Evolutionary conservation across 208 protist genomes (phyloP), one percentile per base, ranked within the genome.

Genomic region (Naegleria lovaniensis): DNA sequence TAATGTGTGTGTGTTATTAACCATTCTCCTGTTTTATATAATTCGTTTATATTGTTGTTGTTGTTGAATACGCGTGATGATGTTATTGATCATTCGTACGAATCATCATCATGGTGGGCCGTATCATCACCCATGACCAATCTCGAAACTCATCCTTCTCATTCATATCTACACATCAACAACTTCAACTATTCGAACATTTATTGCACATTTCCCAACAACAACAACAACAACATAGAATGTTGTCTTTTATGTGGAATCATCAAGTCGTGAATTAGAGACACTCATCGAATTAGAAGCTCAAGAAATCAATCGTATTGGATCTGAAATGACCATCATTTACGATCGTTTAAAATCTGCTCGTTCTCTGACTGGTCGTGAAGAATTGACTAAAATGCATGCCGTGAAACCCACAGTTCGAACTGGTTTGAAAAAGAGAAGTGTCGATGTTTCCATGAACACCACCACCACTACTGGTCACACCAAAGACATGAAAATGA

Each of bases 291-390:
- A 85, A 36, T 85, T 85, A 43, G 38, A 85, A 43, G n/a, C 79
- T n/a, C 79, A 85, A 43, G 79, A 85, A 85, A 43, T 85, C 41
- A 43, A 85, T 43, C 13, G 38, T 19, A 39, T 85, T 43, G 79
- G 79, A 22, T 33, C 79, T 43, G 38, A 85, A 85, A 85, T 85
- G 79, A 43, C 38, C 7, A 85, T 85, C 22, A 85, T 85, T 39
- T 85, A 39, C 36, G 79, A 85, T 85, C 79, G 79, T 43, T 85
- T 85, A 25, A 85, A 85, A 85, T 43, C n/a, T n/a, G n/a, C 38
- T 25, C 13, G 79, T 19, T 39, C 79, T 25, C 5, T 43, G 79
- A 43, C 38, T 29, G 79, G 79, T 85, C 13, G 79, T 36, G 79
- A 85, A 39, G 79, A 85, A 25, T 85, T 85, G 36, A 43, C 38